phyloP scores from a whole-genome alignment of 768 basidiomycete species.

The Leucogyrophana mollusca region DNA sequence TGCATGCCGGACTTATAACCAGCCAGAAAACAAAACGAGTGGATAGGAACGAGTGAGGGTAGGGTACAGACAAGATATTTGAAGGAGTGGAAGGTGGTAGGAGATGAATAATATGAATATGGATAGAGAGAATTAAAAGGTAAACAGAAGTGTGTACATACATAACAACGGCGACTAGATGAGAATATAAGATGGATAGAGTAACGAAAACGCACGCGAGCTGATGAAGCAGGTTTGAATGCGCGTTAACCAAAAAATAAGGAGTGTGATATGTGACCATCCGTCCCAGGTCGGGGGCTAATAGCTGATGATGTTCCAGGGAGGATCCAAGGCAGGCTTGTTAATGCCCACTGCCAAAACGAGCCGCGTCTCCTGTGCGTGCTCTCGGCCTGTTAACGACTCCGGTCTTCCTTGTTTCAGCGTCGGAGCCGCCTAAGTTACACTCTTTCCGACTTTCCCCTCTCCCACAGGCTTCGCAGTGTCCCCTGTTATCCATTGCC shows the following conservation, averaged over 20 bases:
- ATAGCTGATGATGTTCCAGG: not conserved
- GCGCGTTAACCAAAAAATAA: conserved; percentile 15
- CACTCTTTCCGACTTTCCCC: conserved; percentile 27
- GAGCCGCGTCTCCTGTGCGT: conserved; percentile 62
- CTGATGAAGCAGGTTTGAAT: conserved; percentile 3
- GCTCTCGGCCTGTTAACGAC: conserved; percentile 65
- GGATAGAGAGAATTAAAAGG: conserved; percentile 5
- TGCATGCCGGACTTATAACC: conserved; percentile 21
- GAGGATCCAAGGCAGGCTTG: not conserved
- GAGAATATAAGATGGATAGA: conserved; percentile 10
- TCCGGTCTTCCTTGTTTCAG: conserved; percentile 27
- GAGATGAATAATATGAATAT: conserved; percentile 21
- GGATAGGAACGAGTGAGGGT: conserved; percentile 23
- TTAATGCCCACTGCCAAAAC: conserved; percentile 52
- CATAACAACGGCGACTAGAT: conserved; percentile 11
- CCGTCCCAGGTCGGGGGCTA: conserved; percentile 11
- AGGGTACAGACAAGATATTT: conserved; percentile 2
- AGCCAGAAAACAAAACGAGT: conserved; percentile 8
- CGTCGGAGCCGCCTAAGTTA: conserved; percentile 12
- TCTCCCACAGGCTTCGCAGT: conserved; percentile 64
- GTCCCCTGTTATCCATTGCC: conserved; percentile 36
- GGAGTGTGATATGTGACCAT: conserved; percentile 7
- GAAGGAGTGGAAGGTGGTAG: conserved; percentile 17
- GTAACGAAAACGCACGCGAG: conserved; percentile 8
- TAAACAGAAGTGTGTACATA: conserved; percentile 2